Percentiles rank a stretch among this genome's conserved stretches.
phyloP scores from a whole-genome alignment of 352 stramenopile species.

The Phytophthora pistaciae region DNA sequence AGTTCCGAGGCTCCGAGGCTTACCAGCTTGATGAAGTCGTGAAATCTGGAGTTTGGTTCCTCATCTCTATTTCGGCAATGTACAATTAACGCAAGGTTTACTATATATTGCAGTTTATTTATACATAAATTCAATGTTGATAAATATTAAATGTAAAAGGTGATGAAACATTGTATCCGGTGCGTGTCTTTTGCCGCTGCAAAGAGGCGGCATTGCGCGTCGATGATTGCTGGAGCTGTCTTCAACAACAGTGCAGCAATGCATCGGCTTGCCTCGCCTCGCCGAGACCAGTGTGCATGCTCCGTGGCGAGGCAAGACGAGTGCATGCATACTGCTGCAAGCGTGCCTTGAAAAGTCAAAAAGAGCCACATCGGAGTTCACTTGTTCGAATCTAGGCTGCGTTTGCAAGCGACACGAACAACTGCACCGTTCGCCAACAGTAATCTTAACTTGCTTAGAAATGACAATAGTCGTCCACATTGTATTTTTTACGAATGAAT shows the following conservation, averaged over 20 bases:
- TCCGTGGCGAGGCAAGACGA: neutral
- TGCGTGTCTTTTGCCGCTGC: conserved; percentile 1
- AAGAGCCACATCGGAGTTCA: too few relatives aligned
- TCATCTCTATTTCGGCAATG: neutral
- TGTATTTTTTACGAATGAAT: neutral
- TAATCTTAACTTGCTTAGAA: too few relatives aligned
- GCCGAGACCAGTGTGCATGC: neutral
- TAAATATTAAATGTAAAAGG: too few relatives aligned
- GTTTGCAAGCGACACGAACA: too few relatives aligned
- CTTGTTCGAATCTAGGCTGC: too few relatives aligned
- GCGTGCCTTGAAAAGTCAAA: too few relatives aligned
- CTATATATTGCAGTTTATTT: neutral
- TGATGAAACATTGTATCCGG: too few relatives aligned
- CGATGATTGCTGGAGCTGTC: neutral
- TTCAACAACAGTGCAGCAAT: conserved; percentile 13
- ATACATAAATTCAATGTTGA: too few relatives aligned
- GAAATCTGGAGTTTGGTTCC: neutral
- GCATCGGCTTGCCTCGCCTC: neutral
- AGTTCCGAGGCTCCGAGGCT: too few relatives aligned
- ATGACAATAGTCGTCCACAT: neutral
- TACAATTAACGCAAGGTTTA: neutral
- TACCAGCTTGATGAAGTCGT: too few relatives aligned
- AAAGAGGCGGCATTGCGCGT: conserved; percentile 13
- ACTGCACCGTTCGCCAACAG: too few relatives aligned
- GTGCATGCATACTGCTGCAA: too few relatives aligned